Conservation (phyloP, 2,329 filamentous ascomycete species). For the Alternaria panax region DNA sequence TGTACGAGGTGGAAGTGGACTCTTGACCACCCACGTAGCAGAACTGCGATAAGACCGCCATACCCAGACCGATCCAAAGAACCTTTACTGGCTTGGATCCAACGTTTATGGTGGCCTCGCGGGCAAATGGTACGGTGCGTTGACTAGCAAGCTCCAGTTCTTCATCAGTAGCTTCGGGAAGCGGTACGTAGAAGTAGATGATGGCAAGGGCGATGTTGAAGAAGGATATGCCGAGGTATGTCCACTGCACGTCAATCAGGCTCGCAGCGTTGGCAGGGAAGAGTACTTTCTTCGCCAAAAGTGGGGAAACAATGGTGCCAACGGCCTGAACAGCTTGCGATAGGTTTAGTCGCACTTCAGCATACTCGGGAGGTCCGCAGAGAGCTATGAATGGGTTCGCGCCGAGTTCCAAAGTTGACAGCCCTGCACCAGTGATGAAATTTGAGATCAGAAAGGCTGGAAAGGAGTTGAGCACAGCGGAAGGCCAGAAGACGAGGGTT, state of each 20-base stretch:
- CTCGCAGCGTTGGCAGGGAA: constrained; percentile 61
- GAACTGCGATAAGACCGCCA: constrained; percentile 64
- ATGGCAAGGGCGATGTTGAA: constrained; percentile 67
- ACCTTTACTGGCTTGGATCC: constrained; percentile 56
- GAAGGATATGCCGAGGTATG: constrained; percentile 68
- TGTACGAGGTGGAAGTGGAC: constrained; percentile 59
- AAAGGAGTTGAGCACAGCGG: constrained; percentile 68
- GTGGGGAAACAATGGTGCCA: constrained; percentile 65
- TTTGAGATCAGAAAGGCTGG: constrained; percentile 68
- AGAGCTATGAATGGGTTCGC: constrained; percentile 69
- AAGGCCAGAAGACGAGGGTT: constrained; percentile 69
- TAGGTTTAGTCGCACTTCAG: constrained; percentile 66
- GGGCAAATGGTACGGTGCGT: constrained; percentile 44
- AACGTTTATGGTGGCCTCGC: constrained; percentile 51
- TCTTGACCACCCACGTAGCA: constrained; percentile 70
- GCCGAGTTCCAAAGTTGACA: constrained; percentile 66
- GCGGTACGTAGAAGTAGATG: constrained; percentile 66
- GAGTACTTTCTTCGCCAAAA: constrained; percentile 66
- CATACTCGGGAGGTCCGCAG: constrained; percentile 67
- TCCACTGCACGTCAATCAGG: constrained; percentile 69
- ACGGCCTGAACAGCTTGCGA: constrained; percentile 69
- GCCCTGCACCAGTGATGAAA: constrained; percentile 67
- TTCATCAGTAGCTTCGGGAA: constrained; percentile 68
- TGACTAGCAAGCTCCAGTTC: constrained; percentile 65
- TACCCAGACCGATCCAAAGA: constrained; percentile 63